Evolutionary conservation across 1,284 basidiomycete genomes (phyloP), one percentile per base, ranked within the genome.

Genomic region (Ustilago crameri): DNA sequence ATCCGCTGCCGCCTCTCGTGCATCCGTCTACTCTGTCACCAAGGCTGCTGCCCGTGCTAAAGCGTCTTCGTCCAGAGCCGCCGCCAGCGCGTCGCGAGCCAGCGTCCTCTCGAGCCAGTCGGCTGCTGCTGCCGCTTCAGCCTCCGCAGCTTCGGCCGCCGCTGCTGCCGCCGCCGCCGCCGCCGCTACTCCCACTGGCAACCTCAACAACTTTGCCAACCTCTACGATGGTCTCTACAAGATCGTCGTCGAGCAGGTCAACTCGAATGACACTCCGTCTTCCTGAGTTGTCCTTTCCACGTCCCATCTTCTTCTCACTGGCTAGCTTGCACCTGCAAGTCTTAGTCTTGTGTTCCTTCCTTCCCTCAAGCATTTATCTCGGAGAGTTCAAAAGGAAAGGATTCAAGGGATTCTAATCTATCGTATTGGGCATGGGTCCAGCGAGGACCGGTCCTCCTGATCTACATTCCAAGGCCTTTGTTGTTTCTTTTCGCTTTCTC

Each of bases 141-240:
- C 53, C 2, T 49, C 61, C 15, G 56, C 69, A 12, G 64, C 55
- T 34, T 56, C 64, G 12, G 52, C 60, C 14, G 56, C 69, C 14
- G 63, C 54, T 26, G 59, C 63, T 14, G 55, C 58, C n/a, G 60
- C 64, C 12, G 50, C 65, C 1, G 70, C 64, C 20, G 55, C 68
- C 23, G 58, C 70, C 38, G 69, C 68, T 12, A 59, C 51, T 3
- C 62, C 69, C 24, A 75, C 69, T 4, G 74, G 76, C 52, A 81
- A 81, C 47, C 62, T 81, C 47, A 65, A 79, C 56, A 78, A 73
- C 49, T 81, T 81, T 50, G 79, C 70, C 56, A 65, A 73, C 53
- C 64, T 81, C 34, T 65, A 79, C 51, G 67, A 79, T 40, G 74
- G 77, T 34, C 70, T 81, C 41, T 76, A 69, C 56, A 78, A 78